These are phyloP conservation scores for Vigna reflexopilosa DNA, from an alignment of 306 rosid species.

Conservation along the genomic window DNA sequence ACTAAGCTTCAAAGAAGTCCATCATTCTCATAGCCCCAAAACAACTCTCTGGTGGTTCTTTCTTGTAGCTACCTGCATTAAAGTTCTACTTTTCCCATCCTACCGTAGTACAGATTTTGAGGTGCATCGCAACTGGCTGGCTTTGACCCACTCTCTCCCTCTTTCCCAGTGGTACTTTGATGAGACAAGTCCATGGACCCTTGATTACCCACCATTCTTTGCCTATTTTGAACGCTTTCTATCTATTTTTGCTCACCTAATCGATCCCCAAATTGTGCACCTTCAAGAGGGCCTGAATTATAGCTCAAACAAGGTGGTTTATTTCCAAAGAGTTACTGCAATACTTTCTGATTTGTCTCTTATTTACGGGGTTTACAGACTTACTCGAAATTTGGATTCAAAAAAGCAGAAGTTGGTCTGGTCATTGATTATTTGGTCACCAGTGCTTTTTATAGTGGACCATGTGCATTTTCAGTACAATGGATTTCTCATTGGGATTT, in stretches of 20 bases:
- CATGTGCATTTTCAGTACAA: constrained; percentile 93
- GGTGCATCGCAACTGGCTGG: constrained; percentile 92
- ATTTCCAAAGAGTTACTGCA: constrained; percentile 74
- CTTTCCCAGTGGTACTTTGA: constrained; percentile 84
- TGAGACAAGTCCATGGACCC: constrained; percentile 92
- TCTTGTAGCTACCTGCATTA: constrained; percentile 65
- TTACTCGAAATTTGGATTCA: constrained; percentile 59
- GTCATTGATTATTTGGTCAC: constrained; percentile 84
- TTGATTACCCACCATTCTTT: constrained; percentile 91
- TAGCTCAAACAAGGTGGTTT: constrained; percentile 56
- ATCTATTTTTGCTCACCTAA: constrained; percentile 62
- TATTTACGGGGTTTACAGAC: constrained; percentile 71
- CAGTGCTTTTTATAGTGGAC: constrained; percentile 85
- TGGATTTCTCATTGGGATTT: constrained; percentile 88
- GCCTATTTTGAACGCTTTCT: constrained; percentile 75
- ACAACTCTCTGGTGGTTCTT: constrained; percentile 68
- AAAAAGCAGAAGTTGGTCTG: constrained; percentile 65
- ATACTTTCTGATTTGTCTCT: constrained; percentile 74
- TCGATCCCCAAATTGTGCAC: constrained; percentile 77
- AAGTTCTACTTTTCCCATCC: constrained; percentile 81
- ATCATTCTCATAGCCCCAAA: constrained; percentile 29
- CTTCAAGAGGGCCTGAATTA: constrained; percentile 76
- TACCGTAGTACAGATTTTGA: constrained; percentile 89
- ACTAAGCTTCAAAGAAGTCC: constrained; percentile 36
- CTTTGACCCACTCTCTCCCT: constrained; percentile 86